phyloP scores from a whole-genome alignment of 1,284 basidiomycete genomes.

The Heterobasidion irregulare region DNA sequence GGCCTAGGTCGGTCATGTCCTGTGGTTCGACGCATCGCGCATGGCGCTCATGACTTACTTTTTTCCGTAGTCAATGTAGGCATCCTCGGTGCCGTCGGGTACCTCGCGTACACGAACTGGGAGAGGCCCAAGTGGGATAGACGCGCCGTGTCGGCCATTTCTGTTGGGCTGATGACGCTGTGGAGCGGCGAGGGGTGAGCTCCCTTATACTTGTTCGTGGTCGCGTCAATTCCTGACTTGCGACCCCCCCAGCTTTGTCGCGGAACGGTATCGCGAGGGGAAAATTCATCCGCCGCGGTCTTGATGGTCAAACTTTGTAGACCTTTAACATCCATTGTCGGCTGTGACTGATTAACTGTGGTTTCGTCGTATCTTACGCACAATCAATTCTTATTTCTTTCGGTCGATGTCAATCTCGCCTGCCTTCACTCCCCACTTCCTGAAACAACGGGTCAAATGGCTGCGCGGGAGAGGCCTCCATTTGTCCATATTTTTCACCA shows the following conservation, averaged over 20 bases:
- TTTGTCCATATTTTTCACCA: too few species aligned
- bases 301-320: not conserved
- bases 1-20: conserved; percentile 41
- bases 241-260: not conserved
- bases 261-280: not conserved
- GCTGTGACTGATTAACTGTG: not conserved
- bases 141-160: conserved; percentile 52
- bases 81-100: conserved; percentile 61
- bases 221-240: not conserved
- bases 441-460: too few species aligned
- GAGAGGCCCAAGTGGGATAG: conserved; percentile 62
- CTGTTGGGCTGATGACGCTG: conserved; percentile 56
- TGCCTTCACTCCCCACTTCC: too few species aligned
- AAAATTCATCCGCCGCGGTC: not conserved
- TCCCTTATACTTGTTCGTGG: not conserved
- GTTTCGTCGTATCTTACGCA: not conserved
- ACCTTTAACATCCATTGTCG: not conserved
- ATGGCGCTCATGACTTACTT: not conserved
- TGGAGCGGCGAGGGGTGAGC: conserved; percentile 67
- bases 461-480: too few species aligned
- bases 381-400: not conserved
- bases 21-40: not conserved
- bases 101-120: conserved; percentile 67
- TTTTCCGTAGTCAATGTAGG: conserved; percentile 52
- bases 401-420: not conserved